Evolutionary conservation across 805 yeast genomes (phyloP).

Genomic region (Yarrowia sp.): DNA sequence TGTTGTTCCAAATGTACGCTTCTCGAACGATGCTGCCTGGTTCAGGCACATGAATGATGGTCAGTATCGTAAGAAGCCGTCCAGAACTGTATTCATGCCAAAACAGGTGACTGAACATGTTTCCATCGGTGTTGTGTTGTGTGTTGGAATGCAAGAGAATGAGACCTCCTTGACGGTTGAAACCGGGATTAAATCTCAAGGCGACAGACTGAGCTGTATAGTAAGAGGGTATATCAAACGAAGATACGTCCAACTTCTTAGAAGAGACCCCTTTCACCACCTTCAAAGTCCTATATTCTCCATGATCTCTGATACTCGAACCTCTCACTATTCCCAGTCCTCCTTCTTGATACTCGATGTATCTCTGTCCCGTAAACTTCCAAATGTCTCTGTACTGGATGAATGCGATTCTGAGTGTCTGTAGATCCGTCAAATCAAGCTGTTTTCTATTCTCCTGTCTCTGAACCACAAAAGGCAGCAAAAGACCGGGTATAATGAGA

Average conservation of each 20-base stretch:
- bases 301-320: neutral
- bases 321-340: conserved; percentile 10
- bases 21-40: conserved; percentile 6
- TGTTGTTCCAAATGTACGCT: conserved; percentile 31
- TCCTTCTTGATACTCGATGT: conserved; percentile 29
- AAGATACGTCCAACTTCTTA: too few species aligned
- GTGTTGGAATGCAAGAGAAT: neutral
- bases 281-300: neutral
- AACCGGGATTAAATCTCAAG: conserved; percentile 12
- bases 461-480: conserved; percentile 5
- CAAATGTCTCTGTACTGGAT: conserved; percentile 26
- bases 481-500: conserved; percentile 4
- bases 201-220: neutral
- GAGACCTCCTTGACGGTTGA: neutral
- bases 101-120: conserved; percentile 19
- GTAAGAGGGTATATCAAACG: neutral
- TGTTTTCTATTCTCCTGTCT: neutral
- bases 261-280: too few species aligned
- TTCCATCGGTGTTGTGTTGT: neutral
- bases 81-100: neutral
- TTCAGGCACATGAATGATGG: neutral
- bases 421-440: conserved; percentile 18
- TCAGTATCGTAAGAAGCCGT: neutral
- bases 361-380: conserved; percentile 18
- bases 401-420: conserved; percentile 18